A percentile compares a stretch with the other conserved stretches of the same genome.
These are phyloP conservation scores for Penicillium sp. DNA, from an alignment of 2,329 filamentous ascomycete species.

Conservation along the genomic window DNA sequence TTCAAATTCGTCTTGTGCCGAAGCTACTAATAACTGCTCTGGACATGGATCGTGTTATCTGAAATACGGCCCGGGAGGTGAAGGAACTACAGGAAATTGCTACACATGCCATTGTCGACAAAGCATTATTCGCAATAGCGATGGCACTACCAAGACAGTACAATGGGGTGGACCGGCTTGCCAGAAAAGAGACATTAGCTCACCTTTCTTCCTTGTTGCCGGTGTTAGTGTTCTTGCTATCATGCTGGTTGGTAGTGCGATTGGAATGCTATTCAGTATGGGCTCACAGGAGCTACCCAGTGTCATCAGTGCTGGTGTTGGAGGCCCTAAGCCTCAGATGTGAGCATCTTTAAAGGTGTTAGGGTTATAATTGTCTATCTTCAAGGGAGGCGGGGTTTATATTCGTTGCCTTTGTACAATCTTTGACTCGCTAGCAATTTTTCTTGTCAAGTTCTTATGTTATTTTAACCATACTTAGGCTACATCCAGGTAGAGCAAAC, in stretches of 20 bases:
- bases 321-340: slow-evolving; percentile 58
- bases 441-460: neutral
- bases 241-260: slow-evolving; percentile 65
- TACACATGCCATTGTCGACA: slow-evolving; percentile 74
- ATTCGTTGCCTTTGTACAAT: neutral
- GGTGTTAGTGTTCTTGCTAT: slow-evolving; percentile 71
- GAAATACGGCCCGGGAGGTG: slow-evolving; percentile 55
- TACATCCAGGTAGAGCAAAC: neutral
- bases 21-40: slow-evolving; percentile 74
- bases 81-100: slow-evolving; percentile 55
- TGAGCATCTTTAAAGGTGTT: slow-evolving; percentile 19
- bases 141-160: slow-evolving; percentile 58
- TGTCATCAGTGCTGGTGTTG: slow-evolving; percentile 94
- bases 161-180: slow-evolving; percentile 84
- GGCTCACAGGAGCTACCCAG: slow-evolving; percentile 86
- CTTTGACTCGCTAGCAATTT: neutral
- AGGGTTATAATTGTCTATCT: neutral
- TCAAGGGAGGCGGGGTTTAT: too few relatives aligned
- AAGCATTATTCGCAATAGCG: slow-evolving; percentile 51
- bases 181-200: slow-evolving; percentile 86
- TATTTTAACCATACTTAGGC: neutral
- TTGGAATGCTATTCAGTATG: slow-evolving; percentile 78
- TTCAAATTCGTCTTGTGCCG: slow-evolving; percentile 65
- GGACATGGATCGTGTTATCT: slow-evolving; percentile 75
- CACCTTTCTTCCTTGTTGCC: slow-evolving; percentile 82